Conservation (phyloP, 768 basidiomycete genomes). For the Leccinum aurantiacum region DNA sequence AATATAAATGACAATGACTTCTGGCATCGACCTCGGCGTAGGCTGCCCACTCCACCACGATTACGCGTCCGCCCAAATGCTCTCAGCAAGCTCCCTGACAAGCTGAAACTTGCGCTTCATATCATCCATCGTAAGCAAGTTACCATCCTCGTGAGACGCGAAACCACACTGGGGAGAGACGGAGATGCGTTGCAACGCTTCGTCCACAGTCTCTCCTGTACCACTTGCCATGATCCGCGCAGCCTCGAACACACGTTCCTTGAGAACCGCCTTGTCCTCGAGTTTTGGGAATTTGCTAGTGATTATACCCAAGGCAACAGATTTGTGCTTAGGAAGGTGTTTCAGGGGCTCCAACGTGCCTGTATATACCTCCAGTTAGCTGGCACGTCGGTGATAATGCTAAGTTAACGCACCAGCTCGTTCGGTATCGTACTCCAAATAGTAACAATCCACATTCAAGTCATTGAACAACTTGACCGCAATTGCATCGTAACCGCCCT, state of each 20-base stretch:
- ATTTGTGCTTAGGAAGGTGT: background rate
- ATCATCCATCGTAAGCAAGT: background rate
- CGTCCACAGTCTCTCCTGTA: background rate
- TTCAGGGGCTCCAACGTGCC: background rate
- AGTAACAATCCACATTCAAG: background rate
- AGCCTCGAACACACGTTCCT: background rate
- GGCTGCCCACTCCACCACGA: no score
- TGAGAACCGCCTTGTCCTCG: background rate
- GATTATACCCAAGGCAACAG: background rate
- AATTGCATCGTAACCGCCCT: background rate
- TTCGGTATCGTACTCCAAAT: background rate
- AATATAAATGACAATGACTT: no score
- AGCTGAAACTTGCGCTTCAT: background rate
- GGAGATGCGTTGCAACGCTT: background rate
- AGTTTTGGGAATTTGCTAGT: background rate
- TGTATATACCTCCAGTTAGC: background rate
- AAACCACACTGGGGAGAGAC: background rate
- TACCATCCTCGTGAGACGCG: background rate
- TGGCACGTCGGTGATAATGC: background rate
- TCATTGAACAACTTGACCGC: background rate
- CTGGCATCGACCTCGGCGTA: no score
- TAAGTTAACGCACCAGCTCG: background rate
- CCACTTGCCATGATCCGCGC: background rate
- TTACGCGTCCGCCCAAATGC: background rate
- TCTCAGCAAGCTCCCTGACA: background rate